phyloP scores from a whole-genome alignment of 208 protist species.

The Sergeia podlipaevii region DNA sequence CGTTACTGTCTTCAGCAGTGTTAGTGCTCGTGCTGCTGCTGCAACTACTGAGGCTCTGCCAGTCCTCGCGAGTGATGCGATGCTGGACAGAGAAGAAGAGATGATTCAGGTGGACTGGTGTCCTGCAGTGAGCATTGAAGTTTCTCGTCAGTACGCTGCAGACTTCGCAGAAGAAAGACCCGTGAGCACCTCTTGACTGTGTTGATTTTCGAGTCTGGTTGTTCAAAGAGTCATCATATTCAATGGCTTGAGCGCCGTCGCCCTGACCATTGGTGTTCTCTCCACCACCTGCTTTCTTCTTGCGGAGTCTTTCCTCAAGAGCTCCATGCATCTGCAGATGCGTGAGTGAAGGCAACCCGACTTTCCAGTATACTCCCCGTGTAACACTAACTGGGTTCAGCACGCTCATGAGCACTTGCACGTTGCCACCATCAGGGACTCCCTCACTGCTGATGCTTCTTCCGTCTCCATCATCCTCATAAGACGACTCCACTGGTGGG shows the following conservation, averaged over 20 bases:
- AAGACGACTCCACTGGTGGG: not conserved
- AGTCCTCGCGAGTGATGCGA: conserved; percentile 16
- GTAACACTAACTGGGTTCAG: conserved; percentile 41
- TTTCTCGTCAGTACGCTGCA: conserved; percentile 27
- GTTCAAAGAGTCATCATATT: too few relatives aligned
- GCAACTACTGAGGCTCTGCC: conserved; percentile 2
- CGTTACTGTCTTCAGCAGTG: not conserved
- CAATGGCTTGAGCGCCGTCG: too few relatives aligned
- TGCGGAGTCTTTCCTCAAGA: too few relatives aligned
- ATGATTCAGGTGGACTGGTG: conserved; percentile 37
- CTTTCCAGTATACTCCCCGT: conserved; percentile 53
- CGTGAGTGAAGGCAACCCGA: conserved; percentile 25
- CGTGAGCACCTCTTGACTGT: too few relatives aligned
- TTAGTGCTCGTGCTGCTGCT: not conserved
- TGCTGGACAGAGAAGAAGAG: conserved; percentile 38
- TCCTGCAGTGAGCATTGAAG: conserved; percentile 37
- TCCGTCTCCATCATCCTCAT: not conserved
- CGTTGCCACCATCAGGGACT: conserved; percentile 5
- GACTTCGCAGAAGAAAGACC: conserved; percentile 37
- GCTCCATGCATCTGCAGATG: too few relatives aligned
- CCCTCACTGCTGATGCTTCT: not conserved
- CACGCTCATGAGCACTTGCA: conserved; percentile 27
- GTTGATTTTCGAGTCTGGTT: too few relatives aligned
- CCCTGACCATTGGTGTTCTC: too few relatives aligned
- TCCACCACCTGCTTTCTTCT: too few relatives aligned